A percentile compares a stretch with the other conserved stretches of the same genome.
phyloP scores from a whole-genome alignment of 345 rosid genomes.

The Arabis alpina region DNA sequence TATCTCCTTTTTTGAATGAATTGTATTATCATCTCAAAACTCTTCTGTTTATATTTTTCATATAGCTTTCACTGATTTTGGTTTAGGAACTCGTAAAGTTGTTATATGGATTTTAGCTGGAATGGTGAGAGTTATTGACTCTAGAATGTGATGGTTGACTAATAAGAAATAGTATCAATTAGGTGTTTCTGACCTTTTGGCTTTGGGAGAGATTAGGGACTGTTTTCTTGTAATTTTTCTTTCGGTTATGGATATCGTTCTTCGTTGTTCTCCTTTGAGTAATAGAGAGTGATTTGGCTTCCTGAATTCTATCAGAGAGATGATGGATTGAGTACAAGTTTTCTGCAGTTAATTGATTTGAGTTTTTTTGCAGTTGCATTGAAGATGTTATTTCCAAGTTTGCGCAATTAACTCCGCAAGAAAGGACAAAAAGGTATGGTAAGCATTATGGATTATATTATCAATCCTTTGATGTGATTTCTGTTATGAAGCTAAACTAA shows the following conservation, averaged over 20 bases:
- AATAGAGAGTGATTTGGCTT: neutral
- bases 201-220: neutral
- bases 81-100: conserved; percentile 2
- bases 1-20: neutral
- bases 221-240: neutral
- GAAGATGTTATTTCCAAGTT: conserved; percentile 84
- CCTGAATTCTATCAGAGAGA: neutral
- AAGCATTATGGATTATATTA: conserved; percentile 28
- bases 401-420: conserved; percentile 80
- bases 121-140: conserved; percentile 16
- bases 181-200: neutral
- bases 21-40: neutral
- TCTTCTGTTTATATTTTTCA: neutral
- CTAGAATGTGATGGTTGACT: neutral
- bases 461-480: conserved; percentile 20
- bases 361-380: conserved; percentile 52
- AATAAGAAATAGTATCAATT: neutral
- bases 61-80: neutral
- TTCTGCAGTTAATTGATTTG: neutral
- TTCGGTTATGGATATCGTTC: neutral
- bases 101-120: conserved; percentile 12
- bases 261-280: neutral
- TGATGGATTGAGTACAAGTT: conserved; percentile 10
- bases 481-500: conserved; percentile 26
- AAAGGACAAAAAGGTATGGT: conserved; percentile 83